Evolutionary conservation across 345 rosid genomes (phyloP).

Genomic region (Kandelia obovata): DNA sequence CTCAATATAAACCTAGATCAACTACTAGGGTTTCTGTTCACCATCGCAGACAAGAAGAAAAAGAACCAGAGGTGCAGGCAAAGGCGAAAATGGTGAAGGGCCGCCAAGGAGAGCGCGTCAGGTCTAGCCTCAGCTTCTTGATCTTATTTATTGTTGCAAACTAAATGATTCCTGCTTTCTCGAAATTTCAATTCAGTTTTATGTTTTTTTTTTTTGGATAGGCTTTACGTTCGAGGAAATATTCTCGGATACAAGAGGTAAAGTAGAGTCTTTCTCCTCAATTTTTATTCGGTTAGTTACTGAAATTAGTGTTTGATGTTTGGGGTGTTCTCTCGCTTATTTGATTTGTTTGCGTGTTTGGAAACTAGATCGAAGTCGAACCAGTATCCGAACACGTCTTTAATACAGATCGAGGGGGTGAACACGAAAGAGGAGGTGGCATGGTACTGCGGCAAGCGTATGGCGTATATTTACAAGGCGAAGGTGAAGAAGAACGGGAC

Average conservation of each 20-base stretch:
- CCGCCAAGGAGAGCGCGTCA: conserved; percentile 78
- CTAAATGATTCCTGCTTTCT: neutral
- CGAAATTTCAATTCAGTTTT: neutral
- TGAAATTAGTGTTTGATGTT: neutral
- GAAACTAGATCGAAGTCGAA: conserved; percentile 27
- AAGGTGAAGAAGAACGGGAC: conserved; percentile 24
- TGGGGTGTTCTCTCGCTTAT: neutral
- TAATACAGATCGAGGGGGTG: conserved; percentile 29
- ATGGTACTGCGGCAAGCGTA: conserved; percentile 23
- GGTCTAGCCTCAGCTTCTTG: conserved; percentile 28
- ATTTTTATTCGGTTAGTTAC: neutral
- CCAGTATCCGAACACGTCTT: conserved; percentile 27
- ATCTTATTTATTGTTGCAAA: neutral
- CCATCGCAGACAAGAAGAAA: too few relatives aligned
- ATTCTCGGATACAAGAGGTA: conserved; percentile 31
- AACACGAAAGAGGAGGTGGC: conserved; percentile 29
- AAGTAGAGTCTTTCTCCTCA: neutral
- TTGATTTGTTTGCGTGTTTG: neutral
- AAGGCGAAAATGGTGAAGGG: conserved; percentile 59
- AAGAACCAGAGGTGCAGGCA: neutral
- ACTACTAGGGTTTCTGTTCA: too few relatives aligned
- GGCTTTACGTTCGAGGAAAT: conserved; percentile 27
- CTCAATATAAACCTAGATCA: too few relatives aligned
- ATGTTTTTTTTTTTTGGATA: neutral
- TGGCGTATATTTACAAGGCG: conserved; percentile 32